Conservation (phyloP, 163 green algal species). For the Scenedesmus sp. region DNA sequence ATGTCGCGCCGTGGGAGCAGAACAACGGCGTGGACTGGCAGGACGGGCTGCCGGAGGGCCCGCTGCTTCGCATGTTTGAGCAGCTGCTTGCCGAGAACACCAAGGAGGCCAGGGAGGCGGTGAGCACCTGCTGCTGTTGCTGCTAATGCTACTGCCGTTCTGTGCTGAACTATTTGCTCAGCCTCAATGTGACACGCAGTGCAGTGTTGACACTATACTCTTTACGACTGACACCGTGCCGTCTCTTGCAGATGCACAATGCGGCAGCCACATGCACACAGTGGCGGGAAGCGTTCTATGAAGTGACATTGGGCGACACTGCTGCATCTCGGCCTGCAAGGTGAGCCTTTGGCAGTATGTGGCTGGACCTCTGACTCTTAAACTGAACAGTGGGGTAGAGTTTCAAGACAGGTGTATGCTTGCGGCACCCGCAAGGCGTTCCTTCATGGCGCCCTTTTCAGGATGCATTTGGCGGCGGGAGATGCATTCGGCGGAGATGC, state of each 20-base stretch:
- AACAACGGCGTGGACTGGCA: conserved; percentile 16
- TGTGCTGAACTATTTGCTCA: neutral
- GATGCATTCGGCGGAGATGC: neutral
- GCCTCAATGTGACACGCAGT: neutral
- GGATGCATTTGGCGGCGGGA: too few species aligned
- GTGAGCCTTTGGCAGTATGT: neutral
- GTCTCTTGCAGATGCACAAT: conserved; percentile 39
- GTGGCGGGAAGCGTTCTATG: conserved; percentile 28
- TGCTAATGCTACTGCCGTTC: neutral
- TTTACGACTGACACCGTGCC: neutral
- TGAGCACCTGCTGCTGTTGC: conserved; percentile 13
- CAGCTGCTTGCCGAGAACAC: conserved; percentile 6
- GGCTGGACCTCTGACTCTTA: neutral
- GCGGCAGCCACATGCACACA: conserved; percentile 11
- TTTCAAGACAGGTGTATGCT: neutral
- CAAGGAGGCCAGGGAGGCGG: conserved; percentile 30
- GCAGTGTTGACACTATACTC: neutral
- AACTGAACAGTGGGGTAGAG: neutral
- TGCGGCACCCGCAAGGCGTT: too few species aligned
- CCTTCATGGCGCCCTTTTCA: too few species aligned
- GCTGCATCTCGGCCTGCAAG: conserved; percentile 36
- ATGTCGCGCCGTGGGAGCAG: too few species aligned
- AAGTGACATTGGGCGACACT: conserved; percentile 43
- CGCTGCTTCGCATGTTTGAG: conserved; percentile 37
- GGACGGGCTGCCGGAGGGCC: conserved; percentile 30